Conservation (phyloP, 2,329 filamentous ascomycete species). For the Talaromyces sp. region DNA sequence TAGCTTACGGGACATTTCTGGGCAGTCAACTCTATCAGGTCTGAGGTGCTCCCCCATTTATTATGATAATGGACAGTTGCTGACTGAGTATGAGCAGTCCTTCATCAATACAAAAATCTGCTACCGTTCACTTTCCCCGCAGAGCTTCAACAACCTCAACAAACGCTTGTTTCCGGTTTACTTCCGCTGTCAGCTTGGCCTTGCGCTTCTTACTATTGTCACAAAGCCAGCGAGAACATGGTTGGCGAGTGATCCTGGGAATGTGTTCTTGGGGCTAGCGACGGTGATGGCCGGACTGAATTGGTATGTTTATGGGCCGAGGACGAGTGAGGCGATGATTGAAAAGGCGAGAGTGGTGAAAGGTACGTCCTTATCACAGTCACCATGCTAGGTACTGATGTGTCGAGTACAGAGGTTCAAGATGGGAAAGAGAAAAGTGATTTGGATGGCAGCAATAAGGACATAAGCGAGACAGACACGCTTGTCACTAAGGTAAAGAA, state of each 20-base stretch:
- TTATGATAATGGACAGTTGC: background rate
- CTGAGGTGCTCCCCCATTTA: background rate
- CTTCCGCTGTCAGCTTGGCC: conserved; percentile 36
- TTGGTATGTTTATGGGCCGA: conserved; percentile 35
- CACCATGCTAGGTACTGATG: too few species aligned
- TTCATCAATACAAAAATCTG: conserved; percentile 43
- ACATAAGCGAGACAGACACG: background rate
- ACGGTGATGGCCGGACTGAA: conserved; percentile 35
- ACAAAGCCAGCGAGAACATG: conserved; percentile 35
- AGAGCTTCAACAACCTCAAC: conserved; percentile 39
- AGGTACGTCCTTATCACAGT: conserved; percentile 15
- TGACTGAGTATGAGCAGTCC: conserved; percentile 25
- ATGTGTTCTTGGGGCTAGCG: conserved; percentile 31
- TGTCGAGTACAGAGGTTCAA: background rate
- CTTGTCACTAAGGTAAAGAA: conserved; percentile 26
- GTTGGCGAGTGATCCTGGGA: conserved; percentile 24
- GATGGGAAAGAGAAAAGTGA: background rate
- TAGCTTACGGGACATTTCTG: conserved; percentile 40
- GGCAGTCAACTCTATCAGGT: conserved; percentile 40
- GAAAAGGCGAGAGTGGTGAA: conserved; percentile 28
- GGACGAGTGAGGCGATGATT: conserved; percentile 33
- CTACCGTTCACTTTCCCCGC: conserved; percentile 33
- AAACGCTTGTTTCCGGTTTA: conserved; percentile 42
- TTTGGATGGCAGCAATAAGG: background rate
- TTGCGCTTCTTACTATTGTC: conserved; percentile 32